phyloP scores from a whole-genome alignment of 768 basidiomycete genomes.

The Hirschioporus abietinus region DNA sequence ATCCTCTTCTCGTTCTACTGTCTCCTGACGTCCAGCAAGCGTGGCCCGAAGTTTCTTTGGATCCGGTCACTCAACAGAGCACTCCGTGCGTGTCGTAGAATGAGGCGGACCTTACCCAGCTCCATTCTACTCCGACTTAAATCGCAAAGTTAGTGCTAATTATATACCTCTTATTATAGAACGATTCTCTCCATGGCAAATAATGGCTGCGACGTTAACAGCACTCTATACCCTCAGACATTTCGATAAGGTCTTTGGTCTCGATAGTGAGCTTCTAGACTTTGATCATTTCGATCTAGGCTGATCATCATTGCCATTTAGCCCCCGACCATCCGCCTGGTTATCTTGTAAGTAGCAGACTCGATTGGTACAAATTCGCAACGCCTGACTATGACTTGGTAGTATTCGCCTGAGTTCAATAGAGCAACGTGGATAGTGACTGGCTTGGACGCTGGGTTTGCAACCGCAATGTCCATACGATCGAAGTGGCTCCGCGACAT shows the following conservation, averaged over 20 bases:
- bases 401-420: slow-evolving; percentile 93
- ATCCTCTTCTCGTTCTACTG: slow-evolving; percentile 90
- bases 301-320: slow-evolving; percentile 24
- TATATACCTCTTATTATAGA: slow-evolving; percentile 32
- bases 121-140: slow-evolving; percentile 3
- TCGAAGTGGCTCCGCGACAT: slow-evolving; percentile 90
- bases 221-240: slow-evolving; percentile 78
- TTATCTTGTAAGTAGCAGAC: slow-evolving; percentile 54
- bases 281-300: slow-evolving; percentile 1
- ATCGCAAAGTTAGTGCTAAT: neutral
- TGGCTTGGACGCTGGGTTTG: slow-evolving; percentile 95
- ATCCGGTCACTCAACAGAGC: slow-evolving; percentile 51
- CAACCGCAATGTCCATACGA: slow-evolving; percentile 88
- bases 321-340: slow-evolving; percentile 88
- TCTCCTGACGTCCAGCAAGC: slow-evolving; percentile 57
- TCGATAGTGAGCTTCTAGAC: slow-evolving; percentile 53
- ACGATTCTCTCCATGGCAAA: slow-evolving; percentile 94
- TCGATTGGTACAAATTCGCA: neutral
- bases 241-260: slow-evolving; percentile 78
- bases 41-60: slow-evolving; percentile 65
- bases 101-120: neutral
- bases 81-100: slow-evolving; percentile 42
- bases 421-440: slow-evolving; percentile 94
- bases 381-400: slow-evolving; percentile 8
- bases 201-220: slow-evolving; percentile 83